These are phyloP conservation scores for Fraxinus paxiana DNA, from an alignment of 305 asterid genomes.

Conservation along the genomic window DNA sequence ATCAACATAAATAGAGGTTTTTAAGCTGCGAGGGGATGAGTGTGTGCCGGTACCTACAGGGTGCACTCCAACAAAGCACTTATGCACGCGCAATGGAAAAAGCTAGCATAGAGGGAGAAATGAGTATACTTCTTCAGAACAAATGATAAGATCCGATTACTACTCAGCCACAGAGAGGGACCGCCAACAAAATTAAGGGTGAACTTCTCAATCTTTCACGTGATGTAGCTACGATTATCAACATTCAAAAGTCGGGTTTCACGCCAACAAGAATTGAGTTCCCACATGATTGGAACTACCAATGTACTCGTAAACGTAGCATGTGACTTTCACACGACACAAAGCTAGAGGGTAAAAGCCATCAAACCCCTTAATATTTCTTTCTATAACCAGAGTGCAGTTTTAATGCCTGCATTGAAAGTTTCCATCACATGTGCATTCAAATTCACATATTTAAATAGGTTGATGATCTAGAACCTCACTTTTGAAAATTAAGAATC, in stretches of 20 bases:
- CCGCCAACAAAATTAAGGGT: background rate
- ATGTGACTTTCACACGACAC: background rate
- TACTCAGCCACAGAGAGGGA: background rate
- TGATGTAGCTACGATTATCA: background rate
- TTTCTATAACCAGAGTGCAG: background rate
- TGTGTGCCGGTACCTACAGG: background rate
- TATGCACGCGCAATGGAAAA: background rate
- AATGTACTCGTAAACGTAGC: background rate
- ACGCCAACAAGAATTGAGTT: background rate
- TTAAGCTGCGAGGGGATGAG: background rate
- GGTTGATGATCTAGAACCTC: background rate
- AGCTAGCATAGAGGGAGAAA: background rate
- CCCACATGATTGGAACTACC: background rate
- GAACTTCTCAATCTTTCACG: background rate
- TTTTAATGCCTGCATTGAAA: background rate
- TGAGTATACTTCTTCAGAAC: background rate
- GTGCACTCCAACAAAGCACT: background rate
- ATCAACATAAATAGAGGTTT: background rate
- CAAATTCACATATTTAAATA: background rate
- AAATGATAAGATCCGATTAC: background rate
- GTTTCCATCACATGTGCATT: background rate
- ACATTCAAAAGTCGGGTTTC: background rate
- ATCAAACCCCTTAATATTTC: background rate
- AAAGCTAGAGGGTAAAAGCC: background rate
- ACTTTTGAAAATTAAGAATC: background rate